Evolutionary conservation across 2,329 filamentous ascomycete genomes (phyloP), one percentile per base, ranked within the genome.

Genomic region (Penicillium sp.): DNA sequence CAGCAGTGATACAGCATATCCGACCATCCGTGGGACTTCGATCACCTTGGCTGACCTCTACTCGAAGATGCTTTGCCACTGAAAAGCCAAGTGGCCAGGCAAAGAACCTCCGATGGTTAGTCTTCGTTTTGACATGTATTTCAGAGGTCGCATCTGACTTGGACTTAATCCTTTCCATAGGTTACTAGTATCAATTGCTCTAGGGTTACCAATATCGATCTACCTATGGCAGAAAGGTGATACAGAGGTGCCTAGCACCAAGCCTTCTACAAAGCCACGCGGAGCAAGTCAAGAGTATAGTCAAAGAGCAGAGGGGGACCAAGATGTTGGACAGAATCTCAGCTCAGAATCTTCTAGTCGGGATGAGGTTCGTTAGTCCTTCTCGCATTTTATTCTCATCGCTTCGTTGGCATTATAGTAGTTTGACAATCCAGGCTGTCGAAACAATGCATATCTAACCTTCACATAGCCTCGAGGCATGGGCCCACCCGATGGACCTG

Each of bases 281-380:
- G 58, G 58, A 10, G 58, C 50, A 2, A 58, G 49, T 27, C 50
- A 58, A 29, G 58, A 60, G 27, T 60, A 60, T 44, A 39, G 10
- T 5, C 15, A 43, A 27, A 9, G 19, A 7, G 36, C 49, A 39
- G 58, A 60, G 38, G 55, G 49, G 8, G 49, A 36, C 13, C 19
- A 53, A 6, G 15, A 21, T 7, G 17, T 12, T 12, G 27, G 23
- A 19, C 35, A 31, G 10, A 19, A 42, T 47, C 1, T 7, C 4
- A 17, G 13, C 15, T 10, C 13, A 1, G 5, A 7, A 17, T 8
- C 17, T 25, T 41, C 17, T 23, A 13, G 10, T 38, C 4, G 33
- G 52, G 48, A 55, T 13, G 12, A 29, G 49, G 49, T 57, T 42
- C 0, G 41, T 53, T 15, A 3, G 21, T 55, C 8, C 25, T 23